Base-by-base conservation (phyloP, 306 rosid genomes). In the Benincasa hispida region DNA sequence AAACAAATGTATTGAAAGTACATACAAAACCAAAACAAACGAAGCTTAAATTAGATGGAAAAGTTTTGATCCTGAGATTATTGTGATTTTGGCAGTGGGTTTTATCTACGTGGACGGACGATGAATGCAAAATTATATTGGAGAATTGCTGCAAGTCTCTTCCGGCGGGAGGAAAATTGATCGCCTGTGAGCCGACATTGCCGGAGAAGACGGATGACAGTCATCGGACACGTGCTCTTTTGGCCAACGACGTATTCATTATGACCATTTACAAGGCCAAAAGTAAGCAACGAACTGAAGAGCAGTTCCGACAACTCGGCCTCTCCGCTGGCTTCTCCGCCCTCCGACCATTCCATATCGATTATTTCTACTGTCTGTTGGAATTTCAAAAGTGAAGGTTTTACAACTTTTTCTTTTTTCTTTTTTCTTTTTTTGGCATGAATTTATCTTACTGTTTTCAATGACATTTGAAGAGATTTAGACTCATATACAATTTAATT, bases 21-120 rank as follows among this genome's bases (percentile, higher is more conserved):
- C 4, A 32, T 32, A 32, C 4, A 32, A 2, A 32, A 32, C 34
- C 34, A 32, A 32, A 32, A 32, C 34, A 32, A 32, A 32, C 34
- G 4, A 32, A 37, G 0, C 55, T 15, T 50, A 50, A 54, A 19
- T 54, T 19, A 8, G 58, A 54, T 54, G 0, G 25, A 53, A 18
- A 17, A 57, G 18, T 12, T 59, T 25, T 5, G 15, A 27, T 24
- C 0, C 5, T 4, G 5, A 2, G 35, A 6, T 37, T 6, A 1
- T 37, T 9, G 5, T 6, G 41, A 28, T 12, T 60, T 27, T 35
- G 79, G 84, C 89, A 93, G 97, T 94, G 98, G 97, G 79, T 91
- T 70, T 77, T 94, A 35, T 81, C 89, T 60, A 91, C 97, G 37
- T 91, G 98, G 98, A 94, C 97, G 2, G 98, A 94, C 21, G 85